Evolutionary conservation across 202 grass and related monocot genomes (phyloP).

Genomic region (Schoenoplectus triqueter): DNA sequence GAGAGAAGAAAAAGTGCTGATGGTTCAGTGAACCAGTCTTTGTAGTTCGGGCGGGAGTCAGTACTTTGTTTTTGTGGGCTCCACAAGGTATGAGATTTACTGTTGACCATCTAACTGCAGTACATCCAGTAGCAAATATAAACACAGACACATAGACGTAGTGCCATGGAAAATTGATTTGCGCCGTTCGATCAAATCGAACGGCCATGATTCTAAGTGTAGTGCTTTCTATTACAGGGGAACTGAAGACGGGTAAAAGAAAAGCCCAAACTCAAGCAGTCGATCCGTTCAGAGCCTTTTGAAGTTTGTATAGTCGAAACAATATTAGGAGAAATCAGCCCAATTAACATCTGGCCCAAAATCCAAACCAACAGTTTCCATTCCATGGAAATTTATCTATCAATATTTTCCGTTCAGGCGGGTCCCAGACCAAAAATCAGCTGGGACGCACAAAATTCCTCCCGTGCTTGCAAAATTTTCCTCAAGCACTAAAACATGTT

Average conservation of each 20-base stretch:
- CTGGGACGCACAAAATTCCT: too few species aligned
- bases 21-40: background rate
- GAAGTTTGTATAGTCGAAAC: too few species aligned
- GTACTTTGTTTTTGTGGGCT: conserved; percentile 26
- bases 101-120: background rate
- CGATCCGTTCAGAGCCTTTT: too few species aligned
- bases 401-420: too few species aligned
- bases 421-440: too few species aligned
- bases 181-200: background rate
- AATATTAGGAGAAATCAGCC: background rate
- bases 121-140: background rate
- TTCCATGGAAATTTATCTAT: too few species aligned
- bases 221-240: too few species aligned
- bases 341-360: background rate
- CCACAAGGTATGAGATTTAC: background rate
- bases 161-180: background rate
- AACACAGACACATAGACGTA: too few species aligned
- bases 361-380: background rate
- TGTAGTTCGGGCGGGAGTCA: conserved; percentile 36
- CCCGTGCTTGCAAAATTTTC: too few species aligned
- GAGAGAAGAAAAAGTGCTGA: conserved; percentile 60
- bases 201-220: background rate
- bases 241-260: too few species aligned
- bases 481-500: too few species aligned
- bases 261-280: too few species aligned